Base-by-base conservation (phyloP, 768 basidiomycete species). In the Floccularia luteovirens region DNA sequence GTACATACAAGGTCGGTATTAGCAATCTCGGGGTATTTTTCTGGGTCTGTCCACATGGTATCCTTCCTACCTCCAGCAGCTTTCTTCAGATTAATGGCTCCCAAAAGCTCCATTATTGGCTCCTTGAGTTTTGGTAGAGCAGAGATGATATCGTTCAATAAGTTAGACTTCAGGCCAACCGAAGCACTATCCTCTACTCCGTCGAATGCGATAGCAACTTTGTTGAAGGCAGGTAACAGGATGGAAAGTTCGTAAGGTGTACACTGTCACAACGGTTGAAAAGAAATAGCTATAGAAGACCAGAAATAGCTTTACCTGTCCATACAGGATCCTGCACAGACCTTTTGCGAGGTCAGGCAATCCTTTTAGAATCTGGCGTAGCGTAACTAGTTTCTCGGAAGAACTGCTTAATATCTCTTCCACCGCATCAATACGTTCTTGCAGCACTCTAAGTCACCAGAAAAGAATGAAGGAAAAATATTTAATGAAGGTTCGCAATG, bases 271-370 rank as follows among this genome's bases (percentile, higher is more conserved):
- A 13, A 25, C 13, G 13, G 34, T 28, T 6, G 12, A 13, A 28
- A 30, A 6, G 39, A n/a, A 8, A 11, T 7, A 4, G 17, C 13
- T 21, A 7, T 38, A 39, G 32, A 11, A 19, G 0, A 22, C 34
- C n/a, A 33, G 24, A n/a, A 14, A 17, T n/a, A n/a, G 7, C 48
- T 66, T 48, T 47, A 90, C 90, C 66, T 90, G 87, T 34, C 90
- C 87, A 49, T 94, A 94, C 53, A 93, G 90, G 23, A 97, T 85
- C 22, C 91, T 69, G 44, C 81, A 84, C 12, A 98, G 63, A 0
- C 94, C 94, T 53, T 76, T 83, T 0, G 85, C 79, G 33, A 97
- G 75, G 56, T 97, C 92, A 0, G 92, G 91, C n/a, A 91, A 67
- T 24, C 74, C 74, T 53, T 63, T 79, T 41, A 94, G 64, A n/a